Conservation (phyloP, 768 basidiomycete species). For the Lactifluus echinatus region DNA sequence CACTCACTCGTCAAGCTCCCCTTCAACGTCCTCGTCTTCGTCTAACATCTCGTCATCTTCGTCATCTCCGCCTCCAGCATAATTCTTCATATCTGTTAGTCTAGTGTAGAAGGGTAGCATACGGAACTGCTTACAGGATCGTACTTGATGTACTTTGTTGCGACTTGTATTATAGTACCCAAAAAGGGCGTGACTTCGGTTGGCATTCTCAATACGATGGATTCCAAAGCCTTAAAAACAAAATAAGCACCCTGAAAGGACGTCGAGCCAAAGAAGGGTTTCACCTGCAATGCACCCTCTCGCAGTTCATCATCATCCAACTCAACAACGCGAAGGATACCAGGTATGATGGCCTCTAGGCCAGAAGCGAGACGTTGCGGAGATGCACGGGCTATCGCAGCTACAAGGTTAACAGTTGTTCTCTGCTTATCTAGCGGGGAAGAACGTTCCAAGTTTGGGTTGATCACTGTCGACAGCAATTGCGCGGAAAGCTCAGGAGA, state of each 20-base stretch:
- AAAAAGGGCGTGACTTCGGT: conserved; percentile 72
- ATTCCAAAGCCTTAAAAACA: conserved; percentile 64
- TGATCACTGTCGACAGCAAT: conserved; percentile 50
- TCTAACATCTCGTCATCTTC: conserved; percentile 56
- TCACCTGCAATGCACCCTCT: conserved; percentile 72
- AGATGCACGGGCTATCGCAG: conserved; percentile 69
- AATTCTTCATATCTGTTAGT: conserved; percentile 45
- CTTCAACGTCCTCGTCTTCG: conserved; percentile 73
- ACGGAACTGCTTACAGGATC: conserved; percentile 63
- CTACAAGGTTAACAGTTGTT: conserved; percentile 70
- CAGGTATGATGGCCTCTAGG: conserved; percentile 56
- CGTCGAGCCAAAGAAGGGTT: not conserved
- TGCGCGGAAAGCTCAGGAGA: conserved; percentile 51
- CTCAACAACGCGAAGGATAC: conserved; percentile 57
- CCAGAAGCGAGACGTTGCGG: conserved; percentile 56
- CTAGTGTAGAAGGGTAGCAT: not conserved
- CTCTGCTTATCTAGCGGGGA: conserved; percentile 61
- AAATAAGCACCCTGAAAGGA: not conserved
- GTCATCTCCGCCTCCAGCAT: conserved; percentile 61
- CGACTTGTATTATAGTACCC: conserved; percentile 56
- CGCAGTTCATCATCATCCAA: conserved; percentile 77
- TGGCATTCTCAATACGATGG: conserved; percentile 75
- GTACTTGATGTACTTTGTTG: conserved; percentile 76
- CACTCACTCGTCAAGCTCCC: conserved; percentile 66
- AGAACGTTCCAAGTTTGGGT: conserved; percentile 46